Conservation (phyloP, 805 yeast genomes). For the Brettanomyces sp. region DNA sequence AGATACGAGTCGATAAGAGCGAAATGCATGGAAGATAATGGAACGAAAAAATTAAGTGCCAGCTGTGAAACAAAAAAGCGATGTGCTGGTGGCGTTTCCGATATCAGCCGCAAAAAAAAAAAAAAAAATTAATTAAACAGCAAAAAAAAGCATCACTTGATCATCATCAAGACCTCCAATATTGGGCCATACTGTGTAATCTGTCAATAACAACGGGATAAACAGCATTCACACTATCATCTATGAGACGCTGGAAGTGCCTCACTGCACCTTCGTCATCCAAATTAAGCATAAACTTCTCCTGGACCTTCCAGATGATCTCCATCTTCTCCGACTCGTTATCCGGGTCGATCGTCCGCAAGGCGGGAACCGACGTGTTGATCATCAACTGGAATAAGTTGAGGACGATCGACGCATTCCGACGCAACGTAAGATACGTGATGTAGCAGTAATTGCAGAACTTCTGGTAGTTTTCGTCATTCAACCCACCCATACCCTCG, state of each 20-base stretch:
- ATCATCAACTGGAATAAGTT: conserved; percentile 91
- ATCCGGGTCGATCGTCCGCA: conserved; percentile 33
- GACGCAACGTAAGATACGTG: conserved; percentile 81
- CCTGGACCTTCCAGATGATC: conserved; percentile 85
- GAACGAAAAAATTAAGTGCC: background rate
- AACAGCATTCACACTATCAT: conserved; percentile 88
- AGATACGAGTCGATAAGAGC: too few relatives aligned
- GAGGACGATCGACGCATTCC: conserved; percentile 80
- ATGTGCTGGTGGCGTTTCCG: too few relatives aligned
- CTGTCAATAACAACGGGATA: conserved; percentile 93
- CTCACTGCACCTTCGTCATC: conserved; percentile 92
- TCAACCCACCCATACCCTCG: conserved; percentile 95
- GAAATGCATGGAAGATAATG: background rate
- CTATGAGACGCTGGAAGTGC: conserved; percentile 89
- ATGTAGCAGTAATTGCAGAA: conserved; percentile 93
- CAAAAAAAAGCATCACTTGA: background rate
- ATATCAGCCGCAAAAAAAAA: background rate
- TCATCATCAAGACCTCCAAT: conserved; percentile 72
- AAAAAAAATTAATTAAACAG: background rate
- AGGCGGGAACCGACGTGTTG: conserved; percentile 86
- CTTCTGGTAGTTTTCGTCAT: conserved; percentile 73
- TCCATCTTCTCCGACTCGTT: conserved; percentile 64
- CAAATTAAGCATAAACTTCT: conserved; percentile 87
- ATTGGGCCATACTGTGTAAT: conserved; percentile 90
- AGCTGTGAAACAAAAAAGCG: too few relatives aligned